Percentiles rank a stretch among this genome's conserved stretches.
These are phyloP conservation scores for Fragilariopsis cylindrus DNA, from an alignment of 108 stramenopile species.

Conservation along the genomic window DNA sequence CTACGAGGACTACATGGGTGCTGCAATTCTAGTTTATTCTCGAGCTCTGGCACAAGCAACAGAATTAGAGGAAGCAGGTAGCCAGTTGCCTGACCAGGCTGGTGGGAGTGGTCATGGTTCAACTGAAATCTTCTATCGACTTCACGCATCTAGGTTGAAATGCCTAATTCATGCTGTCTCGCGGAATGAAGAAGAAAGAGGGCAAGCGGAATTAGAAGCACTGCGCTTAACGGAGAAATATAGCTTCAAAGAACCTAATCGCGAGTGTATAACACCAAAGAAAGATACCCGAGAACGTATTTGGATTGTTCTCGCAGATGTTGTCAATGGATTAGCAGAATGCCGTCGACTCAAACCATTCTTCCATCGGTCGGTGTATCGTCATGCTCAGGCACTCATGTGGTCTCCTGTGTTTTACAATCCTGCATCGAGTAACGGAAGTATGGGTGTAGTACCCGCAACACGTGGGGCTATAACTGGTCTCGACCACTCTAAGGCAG, in stretches of 20 bases:
- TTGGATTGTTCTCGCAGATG: slow-evolving; percentile 72
- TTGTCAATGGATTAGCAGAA: slow-evolving; percentile 66
- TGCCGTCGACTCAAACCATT: slow-evolving; percentile 61
- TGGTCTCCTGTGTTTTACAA: slow-evolving; percentile 77
- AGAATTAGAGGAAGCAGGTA: slow-evolving; percentile 49
- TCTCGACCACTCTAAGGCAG: slow-evolving; percentile 48
- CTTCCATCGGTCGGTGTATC: slow-evolving; percentile 85
- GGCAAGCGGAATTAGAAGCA: slow-evolving; percentile 60
- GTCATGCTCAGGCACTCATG: slow-evolving; percentile 78
- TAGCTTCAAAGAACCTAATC: slow-evolving; percentile 37
- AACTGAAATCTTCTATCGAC: slow-evolving; percentile 70
- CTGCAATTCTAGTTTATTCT: slow-evolving; percentile 59
- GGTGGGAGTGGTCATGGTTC: slow-evolving; percentile 86
- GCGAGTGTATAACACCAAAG: neutral
- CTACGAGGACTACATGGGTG: slow-evolving; percentile 63
- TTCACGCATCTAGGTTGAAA: slow-evolving; percentile 84
- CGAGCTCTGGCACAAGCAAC: slow-evolving; percentile 52
- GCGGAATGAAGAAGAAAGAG: slow-evolving; percentile 40
- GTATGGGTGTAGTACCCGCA: slow-evolving; percentile 48
- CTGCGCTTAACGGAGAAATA: slow-evolving; percentile 53
- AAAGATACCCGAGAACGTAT: slow-evolving; percentile 39
- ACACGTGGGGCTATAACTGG: slow-evolving; percentile 53
- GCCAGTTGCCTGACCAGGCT: slow-evolving; percentile 39
- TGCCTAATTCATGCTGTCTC: slow-evolving; percentile 59
- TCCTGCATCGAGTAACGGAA: slow-evolving; percentile 47